These are phyloP conservation scores for Annulohypoxylon bovei DNA, from an alignment of 495 filamentous ascomycete genomes.

Conservation along the genomic window DNA sequence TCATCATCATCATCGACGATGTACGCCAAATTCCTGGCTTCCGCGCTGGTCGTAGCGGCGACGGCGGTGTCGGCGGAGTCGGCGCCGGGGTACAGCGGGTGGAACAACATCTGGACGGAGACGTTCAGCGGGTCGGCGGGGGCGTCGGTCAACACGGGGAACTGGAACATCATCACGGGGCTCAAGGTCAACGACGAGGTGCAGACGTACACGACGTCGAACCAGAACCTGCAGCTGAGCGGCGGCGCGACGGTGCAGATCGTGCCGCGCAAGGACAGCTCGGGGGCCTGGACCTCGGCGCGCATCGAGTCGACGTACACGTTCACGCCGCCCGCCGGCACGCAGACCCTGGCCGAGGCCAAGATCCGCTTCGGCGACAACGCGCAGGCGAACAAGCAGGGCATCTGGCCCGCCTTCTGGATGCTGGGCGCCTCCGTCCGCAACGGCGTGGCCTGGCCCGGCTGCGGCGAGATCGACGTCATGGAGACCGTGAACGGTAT, in stretches of 20 bases:
- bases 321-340: conserved; percentile 54
- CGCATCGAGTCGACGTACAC: conserved; percentile 58
- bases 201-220: conserved; percentile 52
- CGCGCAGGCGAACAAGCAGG: conserved; percentile 50
- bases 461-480: conserved; percentile 62
- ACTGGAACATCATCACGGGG: conserved; percentile 56
- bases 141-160: conserved; percentile 44
- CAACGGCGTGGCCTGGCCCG: conserved; percentile 55
- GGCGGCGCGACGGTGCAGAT: conserved; percentile 58
- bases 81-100: conserved; percentile 48
- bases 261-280: conserved; percentile 52
- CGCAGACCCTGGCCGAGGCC: conserved; percentile 54
- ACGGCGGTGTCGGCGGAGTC: conserved; percentile 42
- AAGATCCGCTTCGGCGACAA: conserved; percentile 56
- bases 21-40: conserved; percentile 52
- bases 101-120: conserved; percentile 51
- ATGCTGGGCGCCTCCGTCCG: conserved; percentile 57
- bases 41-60: conserved; percentile 26
- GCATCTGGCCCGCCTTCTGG: conserved; percentile 67
- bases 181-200: conserved; percentile 56
- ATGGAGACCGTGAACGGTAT: conserved; percentile 60
- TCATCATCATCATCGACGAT: conserved; percentile 52
- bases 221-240: conserved; percentile 53
- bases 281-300: conserved; percentile 59
- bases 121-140: conserved; percentile 48